Evolutionary conservation across 2,329 filamentous ascomycete genomes (phyloP).

Genomic region (Biscogniauxia sp.): DNA sequence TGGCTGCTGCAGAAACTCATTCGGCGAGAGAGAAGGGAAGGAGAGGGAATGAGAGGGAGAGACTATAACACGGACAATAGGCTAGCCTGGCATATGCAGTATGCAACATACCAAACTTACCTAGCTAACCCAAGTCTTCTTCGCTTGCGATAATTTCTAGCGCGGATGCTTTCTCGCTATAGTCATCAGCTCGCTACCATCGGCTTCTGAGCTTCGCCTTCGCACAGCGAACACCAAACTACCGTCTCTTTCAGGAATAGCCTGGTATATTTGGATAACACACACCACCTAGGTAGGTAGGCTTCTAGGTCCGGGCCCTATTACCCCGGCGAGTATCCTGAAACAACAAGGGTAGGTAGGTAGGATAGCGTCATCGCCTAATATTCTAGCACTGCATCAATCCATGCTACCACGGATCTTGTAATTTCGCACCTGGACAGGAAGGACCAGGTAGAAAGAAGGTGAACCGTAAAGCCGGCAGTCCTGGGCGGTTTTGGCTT

Average conservation of each 20-base stretch:
- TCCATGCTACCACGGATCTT: conserved; percentile 1
- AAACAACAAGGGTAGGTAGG: conserved; percentile 23
- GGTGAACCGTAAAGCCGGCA: not conserved
- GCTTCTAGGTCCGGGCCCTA: conserved; percentile 18
- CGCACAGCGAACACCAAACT: not conserved
- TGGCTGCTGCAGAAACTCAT: not conserved
- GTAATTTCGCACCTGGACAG: not conserved
- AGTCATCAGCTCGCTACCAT: not conserved
- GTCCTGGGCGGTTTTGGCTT: not conserved
- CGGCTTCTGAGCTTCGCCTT: not conserved
- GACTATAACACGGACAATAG: not conserved
- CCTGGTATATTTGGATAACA: conserved; percentile 14
- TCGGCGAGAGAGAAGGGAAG: not conserved
- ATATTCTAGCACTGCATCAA: conserved; percentile 9
- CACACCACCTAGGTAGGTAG: no score
- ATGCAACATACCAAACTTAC: not conserved
- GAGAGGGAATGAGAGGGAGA: not conserved
- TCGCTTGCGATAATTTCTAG: not conserved
- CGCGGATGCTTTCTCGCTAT: not conserved
- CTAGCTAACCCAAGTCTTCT: not conserved
- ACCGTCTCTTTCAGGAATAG: conserved; percentile 10
- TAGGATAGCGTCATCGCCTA: conserved; percentile 21
- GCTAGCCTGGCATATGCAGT: not conserved
- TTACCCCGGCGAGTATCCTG: conserved; percentile 18
- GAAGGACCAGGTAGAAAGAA: not conserved